Percentiles rank a stretch among this genome's conserved stretches.
Evolutionary conservation across 768 basidiomycete genomes (phyloP).

Genomic region (Tylopilus vinaceipallidus): DNA sequence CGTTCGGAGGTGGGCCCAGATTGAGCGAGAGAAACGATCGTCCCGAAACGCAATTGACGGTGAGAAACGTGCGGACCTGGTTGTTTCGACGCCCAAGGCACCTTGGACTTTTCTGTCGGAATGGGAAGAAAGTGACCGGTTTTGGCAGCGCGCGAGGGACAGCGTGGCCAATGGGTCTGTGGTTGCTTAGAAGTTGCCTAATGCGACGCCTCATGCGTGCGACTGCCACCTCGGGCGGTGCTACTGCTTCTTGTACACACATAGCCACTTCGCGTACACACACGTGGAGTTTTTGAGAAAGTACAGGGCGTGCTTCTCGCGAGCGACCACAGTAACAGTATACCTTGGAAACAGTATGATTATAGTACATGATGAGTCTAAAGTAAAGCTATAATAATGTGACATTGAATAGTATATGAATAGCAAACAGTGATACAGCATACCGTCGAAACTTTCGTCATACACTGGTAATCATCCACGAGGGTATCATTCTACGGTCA

Average conservation of each 20-base stretch:
- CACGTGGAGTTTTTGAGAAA: neutral
- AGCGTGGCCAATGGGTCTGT: neutral
- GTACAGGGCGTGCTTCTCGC: too few species aligned
- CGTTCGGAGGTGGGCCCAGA: constrained; percentile 10
- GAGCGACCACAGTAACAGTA: neutral
- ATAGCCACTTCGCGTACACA: too few species aligned
- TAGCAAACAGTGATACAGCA: neutral
- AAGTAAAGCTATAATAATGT: constrained; percentile 14
- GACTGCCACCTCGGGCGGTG: too few species aligned
- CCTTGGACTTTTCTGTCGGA: constrained; percentile 6
- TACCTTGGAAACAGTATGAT: neutral
- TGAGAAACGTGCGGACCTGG: neutral
- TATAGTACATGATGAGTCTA: constrained; percentile 10
- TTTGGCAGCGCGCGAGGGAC: constrained; percentile 9
- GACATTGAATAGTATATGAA: constrained; percentile 2
- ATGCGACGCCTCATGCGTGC: too few species aligned
- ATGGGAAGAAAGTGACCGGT: constrained; percentile 6
- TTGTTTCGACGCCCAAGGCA: neutral
- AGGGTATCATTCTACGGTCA: constrained; percentile 8
- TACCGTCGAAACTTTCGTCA: neutral
- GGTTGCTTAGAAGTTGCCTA: neutral
- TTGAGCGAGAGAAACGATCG: neutral
- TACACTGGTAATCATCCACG: constrained; percentile 5
- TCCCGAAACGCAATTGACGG: neutral
- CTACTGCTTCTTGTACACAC: too few species aligned